phyloP scores from a whole-genome alignment of 176 grass and related monocot species.

The Ananas comosus region DNA sequence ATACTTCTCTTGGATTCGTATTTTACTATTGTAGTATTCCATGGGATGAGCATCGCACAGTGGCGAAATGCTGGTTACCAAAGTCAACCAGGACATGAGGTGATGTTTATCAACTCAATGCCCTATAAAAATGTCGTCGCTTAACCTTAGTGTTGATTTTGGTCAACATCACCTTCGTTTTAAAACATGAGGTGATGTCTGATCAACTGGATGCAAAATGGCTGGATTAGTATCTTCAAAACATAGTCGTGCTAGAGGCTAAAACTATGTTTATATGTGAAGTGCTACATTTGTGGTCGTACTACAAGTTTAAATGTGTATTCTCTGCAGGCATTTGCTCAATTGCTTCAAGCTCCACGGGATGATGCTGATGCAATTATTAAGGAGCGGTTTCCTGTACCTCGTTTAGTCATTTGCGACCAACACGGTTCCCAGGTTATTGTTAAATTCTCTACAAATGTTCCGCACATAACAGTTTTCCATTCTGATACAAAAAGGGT shows the following conservation, averaged over 20 bases:
- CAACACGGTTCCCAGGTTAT: slow-evolving; percentile 94
- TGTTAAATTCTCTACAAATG: background rate
- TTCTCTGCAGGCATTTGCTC: slow-evolving; percentile 56
- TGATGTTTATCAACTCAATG: slow-evolving; percentile 26
- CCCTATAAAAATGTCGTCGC: too few species aligned
- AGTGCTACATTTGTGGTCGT: slow-evolving; percentile 4
- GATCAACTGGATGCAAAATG: slow-evolving; percentile 1
- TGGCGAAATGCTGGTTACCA: slow-evolving; percentile 97
- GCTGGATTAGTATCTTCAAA: background rate
- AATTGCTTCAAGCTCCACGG: slow-evolving; percentile 64
- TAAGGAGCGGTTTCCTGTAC: slow-evolving; percentile 80
- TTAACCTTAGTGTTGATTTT: too few species aligned
- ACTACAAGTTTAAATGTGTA: background rate
- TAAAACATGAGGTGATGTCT: slow-evolving; percentile 50
- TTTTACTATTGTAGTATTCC: slow-evolving; percentile 75
- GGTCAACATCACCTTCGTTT: too few species aligned
- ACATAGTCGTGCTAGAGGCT: background rate
- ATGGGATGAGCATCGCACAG: slow-evolving; percentile 31
- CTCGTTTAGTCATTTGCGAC: slow-evolving; percentile 83
- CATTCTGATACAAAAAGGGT: too few species aligned
- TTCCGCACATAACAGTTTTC: background rate
- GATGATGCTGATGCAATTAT: slow-evolving; percentile 73
- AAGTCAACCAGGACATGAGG: slow-evolving; percentile 77
- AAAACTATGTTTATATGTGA: slow-evolving; percentile 6
- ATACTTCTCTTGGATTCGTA: slow-evolving; percentile 82